Evolutionary conservation across 768 basidiomycete genomes (phyloP).

Genomic region (Lentinula detonsa): DNA sequence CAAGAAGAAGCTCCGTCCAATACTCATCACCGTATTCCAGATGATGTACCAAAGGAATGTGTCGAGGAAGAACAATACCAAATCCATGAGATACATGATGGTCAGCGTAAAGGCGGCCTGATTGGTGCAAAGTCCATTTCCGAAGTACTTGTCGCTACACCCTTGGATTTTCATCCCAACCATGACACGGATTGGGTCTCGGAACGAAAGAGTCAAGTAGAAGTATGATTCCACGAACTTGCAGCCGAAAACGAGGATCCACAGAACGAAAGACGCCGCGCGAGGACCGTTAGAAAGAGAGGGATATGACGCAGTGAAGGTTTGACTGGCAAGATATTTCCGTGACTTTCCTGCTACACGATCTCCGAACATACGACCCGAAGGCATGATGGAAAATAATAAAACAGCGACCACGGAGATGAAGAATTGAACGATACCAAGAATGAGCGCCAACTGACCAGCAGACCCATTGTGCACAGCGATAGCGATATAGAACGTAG

Average conservation of each 20-base stretch:
- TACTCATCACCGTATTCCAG: conserved; percentile 95
- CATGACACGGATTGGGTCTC: conserved; percentile 91
- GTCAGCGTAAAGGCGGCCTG: conserved; percentile 94
- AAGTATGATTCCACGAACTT: conserved; percentile 98
- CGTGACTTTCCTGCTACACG: conserved; percentile 91
- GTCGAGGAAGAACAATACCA: conserved; percentile 96
- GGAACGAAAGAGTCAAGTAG: conserved; percentile 93
- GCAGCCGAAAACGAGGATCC: conserved; percentile 93
- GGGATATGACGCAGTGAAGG: conserved; percentile 96
- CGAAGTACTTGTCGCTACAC: conserved; percentile 85
- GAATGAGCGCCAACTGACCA: conserved; percentile 78
- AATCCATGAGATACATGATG: conserved; percentile 99
- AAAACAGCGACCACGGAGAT: conserved; percentile 84
- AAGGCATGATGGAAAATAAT: conserved; percentile 88
- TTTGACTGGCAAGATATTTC: conserved; percentile 97
- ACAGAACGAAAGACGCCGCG: conserved; percentile 74
- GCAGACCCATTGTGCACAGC: conserved; percentile 62
- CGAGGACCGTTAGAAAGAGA: conserved; percentile 55
- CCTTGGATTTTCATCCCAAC: conserved; percentile 93
- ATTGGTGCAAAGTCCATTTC: conserved; percentile 77
- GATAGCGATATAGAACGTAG: conserved; percentile 91
- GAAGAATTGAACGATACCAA: conserved; percentile 95
- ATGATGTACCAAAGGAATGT: conserved; percentile 99
- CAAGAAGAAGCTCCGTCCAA: conserved; percentile 80
- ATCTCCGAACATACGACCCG: conserved; percentile 98